Conservation (phyloP, 2,329 filamentous ascomycete species). For the Colletotrichum sojae region DNA sequence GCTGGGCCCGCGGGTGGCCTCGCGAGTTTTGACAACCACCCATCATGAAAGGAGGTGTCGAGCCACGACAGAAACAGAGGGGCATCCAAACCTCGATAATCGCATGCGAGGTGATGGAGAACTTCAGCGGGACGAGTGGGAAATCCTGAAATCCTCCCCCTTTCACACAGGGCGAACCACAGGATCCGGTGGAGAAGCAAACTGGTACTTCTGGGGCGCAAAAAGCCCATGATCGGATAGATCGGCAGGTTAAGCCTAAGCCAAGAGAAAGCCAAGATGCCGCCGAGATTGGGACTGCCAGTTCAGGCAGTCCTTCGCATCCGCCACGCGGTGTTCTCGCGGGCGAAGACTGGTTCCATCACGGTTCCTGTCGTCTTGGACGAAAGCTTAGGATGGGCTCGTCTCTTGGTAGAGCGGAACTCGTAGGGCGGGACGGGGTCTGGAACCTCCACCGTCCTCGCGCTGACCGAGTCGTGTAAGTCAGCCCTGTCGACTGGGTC, state of each 20-base stretch:
- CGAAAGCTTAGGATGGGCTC: neutral
- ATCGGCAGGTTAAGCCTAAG: conserved; percentile 35
- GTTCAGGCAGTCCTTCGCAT: conserved; percentile 6
- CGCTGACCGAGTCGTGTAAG: conserved; percentile 3
- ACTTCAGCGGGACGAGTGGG: conserved; percentile 2
- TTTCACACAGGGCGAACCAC: conserved; percentile 17
- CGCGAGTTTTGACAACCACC: neutral
- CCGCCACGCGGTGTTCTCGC: neutral
- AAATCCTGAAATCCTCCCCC: conserved; percentile 4
- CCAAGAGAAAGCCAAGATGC: conserved; percentile 38
- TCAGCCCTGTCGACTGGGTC: conserved; percentile 8
- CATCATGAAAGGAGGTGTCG: neutral
- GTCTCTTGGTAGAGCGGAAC: neutral
- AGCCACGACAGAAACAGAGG: neutral
- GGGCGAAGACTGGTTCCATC: neutral
- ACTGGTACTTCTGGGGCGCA: conserved; percentile 8
- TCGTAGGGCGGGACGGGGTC: neutral
- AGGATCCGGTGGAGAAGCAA: conserved; percentile 15
- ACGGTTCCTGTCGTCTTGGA: neutral
- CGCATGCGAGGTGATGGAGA: conserved; percentile 8
- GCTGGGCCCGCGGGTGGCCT: neutral
- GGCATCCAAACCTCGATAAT: neutral
- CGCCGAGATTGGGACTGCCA: conserved; percentile 19
- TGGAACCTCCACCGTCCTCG: neutral
- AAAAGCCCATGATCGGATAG: conserved; percentile 32